Evolutionary conservation across 257 asterid genomes (phyloP), one percentile per base, ranked within the genome.

Genomic region (Solanum sejunctum): DNA sequence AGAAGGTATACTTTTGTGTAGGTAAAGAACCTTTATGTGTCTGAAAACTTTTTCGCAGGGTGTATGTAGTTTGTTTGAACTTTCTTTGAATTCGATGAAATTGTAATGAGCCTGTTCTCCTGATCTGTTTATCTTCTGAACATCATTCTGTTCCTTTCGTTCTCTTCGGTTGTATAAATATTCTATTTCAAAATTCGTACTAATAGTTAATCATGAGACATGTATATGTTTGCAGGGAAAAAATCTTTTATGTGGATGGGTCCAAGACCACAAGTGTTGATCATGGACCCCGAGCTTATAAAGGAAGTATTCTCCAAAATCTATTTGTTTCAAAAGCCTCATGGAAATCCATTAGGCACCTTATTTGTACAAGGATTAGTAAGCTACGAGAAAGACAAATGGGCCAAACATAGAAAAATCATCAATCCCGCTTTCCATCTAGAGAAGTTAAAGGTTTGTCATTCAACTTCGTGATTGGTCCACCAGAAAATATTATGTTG

Each of bases 381-480:
- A 12, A 8, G 1, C n/a, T 52, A 64, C 28, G 95, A 93, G 18
- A 84, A 83, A 11, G 92, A 90, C 3, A 87, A 89, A 89, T 93
- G 94, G 98, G 85, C 91, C 8, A 94, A 92, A 66, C 93, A 92
- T 80, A 89, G 97, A 64, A 94, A 85, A 75, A 58, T 94, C 77
- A 83, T 94, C 81, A 49, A 75, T 75, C 81, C 81, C 43, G 81
- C 82, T 6, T 75, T 75, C 82, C 82, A 75, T 75, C 23, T 75
- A 4, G 82, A 75, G 23, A 75, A 75, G 45, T 26, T 75, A 75
- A 75, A 75, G 82, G 82, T 75, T 49, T 75, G 82, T 49, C 61
- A 49, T 43, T 71, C 80, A 11, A 10, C 55, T 70, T 69, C 5
- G 10, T 18, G 54, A 70, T 71, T 45, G 58, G 12, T 45, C 57